phyloP scores from a whole-genome alignment of 768 basidiomycete species.

The Postia placenta region DNA sequence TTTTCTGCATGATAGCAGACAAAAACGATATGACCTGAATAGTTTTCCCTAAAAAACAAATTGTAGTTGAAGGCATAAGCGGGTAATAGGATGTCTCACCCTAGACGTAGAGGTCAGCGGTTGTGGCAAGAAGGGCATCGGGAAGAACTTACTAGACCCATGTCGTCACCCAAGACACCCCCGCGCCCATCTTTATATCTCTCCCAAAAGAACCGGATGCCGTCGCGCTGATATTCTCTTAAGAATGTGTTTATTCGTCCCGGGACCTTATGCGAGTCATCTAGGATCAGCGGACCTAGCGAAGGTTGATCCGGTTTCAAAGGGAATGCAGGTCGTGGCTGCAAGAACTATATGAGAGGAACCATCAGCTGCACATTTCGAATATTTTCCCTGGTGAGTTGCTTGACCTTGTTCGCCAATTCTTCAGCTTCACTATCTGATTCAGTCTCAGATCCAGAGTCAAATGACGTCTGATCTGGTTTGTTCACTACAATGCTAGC shows the following conservation, averaged over 20 bases:
- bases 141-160: conserved; percentile 60
- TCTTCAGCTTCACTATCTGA: conserved; percentile 30
- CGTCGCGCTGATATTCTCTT: conserved; percentile 88
- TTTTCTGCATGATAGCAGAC: conserved; percentile 87
- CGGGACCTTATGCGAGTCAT: conserved; percentile 48
- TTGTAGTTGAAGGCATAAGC: neutral
- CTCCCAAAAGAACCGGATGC: conserved; percentile 74
- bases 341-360: conserved; percentile 36
- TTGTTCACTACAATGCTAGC: neutral
- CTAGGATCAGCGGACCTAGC: conserved; percentile 46
- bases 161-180: conserved; percentile 90
- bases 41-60: conserved; percentile 68
- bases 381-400: too few relatives aligned
- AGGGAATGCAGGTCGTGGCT: conserved; percentile 51
- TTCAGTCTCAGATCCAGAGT: conserved; percentile 31
- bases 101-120: neutral
- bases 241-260: conserved; percentile 76
- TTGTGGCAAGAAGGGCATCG: neutral
- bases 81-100: neutral
- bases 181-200: conserved; percentile 65
- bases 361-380: too few relatives aligned
- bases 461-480: conserved; percentile 12
- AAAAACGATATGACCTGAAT: conserved; percentile 90
- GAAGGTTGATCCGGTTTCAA: conserved; percentile 36
- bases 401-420: conserved; percentile 1